Evolutionary conservation across 2,329 filamentous ascomycete genomes (phyloP), one percentile per base, ranked within the genome.

Genomic region (Xylariaceae sp.): DNA sequence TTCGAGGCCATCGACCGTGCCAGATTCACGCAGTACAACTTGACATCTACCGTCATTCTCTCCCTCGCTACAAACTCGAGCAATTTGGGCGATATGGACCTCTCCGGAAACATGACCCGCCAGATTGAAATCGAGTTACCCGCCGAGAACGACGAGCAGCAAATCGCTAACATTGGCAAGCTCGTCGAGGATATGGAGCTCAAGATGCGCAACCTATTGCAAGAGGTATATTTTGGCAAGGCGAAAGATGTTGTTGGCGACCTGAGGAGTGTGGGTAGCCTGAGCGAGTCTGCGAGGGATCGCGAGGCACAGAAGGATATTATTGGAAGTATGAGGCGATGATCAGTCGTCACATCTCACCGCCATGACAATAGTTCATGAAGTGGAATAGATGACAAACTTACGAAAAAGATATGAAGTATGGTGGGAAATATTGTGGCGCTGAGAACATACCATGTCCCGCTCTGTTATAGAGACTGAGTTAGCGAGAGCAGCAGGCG

Each of bases 201-300:
- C 74, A 96, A 97, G 83, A 98, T 99, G 95, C 87, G 95, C 65
- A 99, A 99, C 76, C 76, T 98, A 75, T 80, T 99, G 74, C 94
- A 99, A 81, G 95, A 99, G 78, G 95, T 99, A 46, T 99, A 99
- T 79, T 99, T 99, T 77, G 95, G 95, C 73, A 99, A 99, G 82
- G 94, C 95, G 53, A 97, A 96, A 84, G 95, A 99, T 76, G 92
- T 99, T 3, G 94, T 99, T 3, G 95, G 94, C 53, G 94, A 99
- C 74, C 78, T 99, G 76, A 85, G 95, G 74, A 98, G 93, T 76
- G 84, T 96, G 63, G 87, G 87, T 48, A 87, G 89, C 62, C 78
- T 98, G 74, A 96, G 91, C 64, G 92, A 96, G 76, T 87, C 88
- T 34, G 92, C 90, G 71, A 86, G 84, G 71, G 94, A 97, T 65